Evolutionary conservation across 345 rosid species (phyloP).

Genomic region (Isatis tinctoria): DNA sequence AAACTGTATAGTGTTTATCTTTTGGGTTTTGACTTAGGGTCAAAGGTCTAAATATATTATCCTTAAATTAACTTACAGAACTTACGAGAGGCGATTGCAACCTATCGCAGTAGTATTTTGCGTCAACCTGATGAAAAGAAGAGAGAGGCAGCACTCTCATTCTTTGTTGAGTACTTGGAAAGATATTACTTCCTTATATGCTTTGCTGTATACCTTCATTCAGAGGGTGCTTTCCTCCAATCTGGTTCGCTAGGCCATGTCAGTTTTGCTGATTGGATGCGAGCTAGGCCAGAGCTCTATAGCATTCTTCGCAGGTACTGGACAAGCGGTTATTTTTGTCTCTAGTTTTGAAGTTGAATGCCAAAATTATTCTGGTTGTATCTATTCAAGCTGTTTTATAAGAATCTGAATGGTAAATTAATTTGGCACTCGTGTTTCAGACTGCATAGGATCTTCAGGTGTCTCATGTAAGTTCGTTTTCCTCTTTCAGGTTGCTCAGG

Average conservation of each 20-base stretch:
- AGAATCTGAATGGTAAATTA: background rate
- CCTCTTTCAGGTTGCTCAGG: constrained; percentile 68
- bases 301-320: constrained; percentile 91
- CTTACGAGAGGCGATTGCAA: constrained; percentile 91
- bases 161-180: constrained; percentile 95
- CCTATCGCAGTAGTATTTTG: constrained; percentile 82
- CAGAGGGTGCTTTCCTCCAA: constrained; percentile 81
- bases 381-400: background rate
- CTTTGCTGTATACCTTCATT: constrained; percentile 91
- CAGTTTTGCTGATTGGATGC: constrained; percentile 98
- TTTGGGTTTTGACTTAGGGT: constrained; percentile 9
- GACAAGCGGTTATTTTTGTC: background rate
- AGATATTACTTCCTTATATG: constrained; percentile 98
- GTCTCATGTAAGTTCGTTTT: constrained; percentile 18
- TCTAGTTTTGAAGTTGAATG: background rate
- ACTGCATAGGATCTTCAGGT: constrained; percentile 4
- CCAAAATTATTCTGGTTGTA: background rate
- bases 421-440: background rate
- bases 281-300: constrained; percentile 94
- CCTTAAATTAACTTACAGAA: constrained; percentile 56
- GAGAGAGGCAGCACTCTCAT: constrained; percentile 91
- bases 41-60: constrained; percentile 16
- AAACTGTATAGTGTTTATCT: constrained; percentile 1
- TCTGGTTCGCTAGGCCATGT: constrained; percentile 69
- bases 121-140: constrained; percentile 98